Evolutionary conservation across 257 asterid species (phyloP), one percentile per base, ranked within the genome.

Genomic region (Fraxinus anomala): DNA sequence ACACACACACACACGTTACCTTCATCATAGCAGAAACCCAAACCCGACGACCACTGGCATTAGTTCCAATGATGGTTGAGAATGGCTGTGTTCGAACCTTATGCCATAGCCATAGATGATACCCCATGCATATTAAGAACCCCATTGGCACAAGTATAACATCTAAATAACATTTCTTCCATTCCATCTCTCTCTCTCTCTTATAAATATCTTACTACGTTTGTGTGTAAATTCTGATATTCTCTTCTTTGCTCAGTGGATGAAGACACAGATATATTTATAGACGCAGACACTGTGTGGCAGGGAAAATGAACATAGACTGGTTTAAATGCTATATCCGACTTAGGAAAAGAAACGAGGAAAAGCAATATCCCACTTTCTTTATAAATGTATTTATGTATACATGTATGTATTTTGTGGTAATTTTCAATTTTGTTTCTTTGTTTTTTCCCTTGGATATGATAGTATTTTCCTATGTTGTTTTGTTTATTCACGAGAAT

Each of bases 11-110:
- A 24, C 17, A 47, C 0, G 1, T 44, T 85, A 94, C 98, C 96
- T 92, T 91, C 96, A 94, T 92, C 37, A 94, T 94, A 80, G 97
- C 91, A 24, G 91, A 71, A 33, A 92, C 98, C 98, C 97, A 94
- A 33, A 89, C 85, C 11, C 97, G 89, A n/a, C 98, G 94, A 79
- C 92, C 97, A 3, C 51, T 88, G 19, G 97, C 83, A 75, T 94
- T 94, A 0, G 90, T 90, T 30, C 97, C 98, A 78, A 92, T 87
- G 89, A 89, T 84, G 14, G 98, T 94, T 0, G 87, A 78, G 24
- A 92, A 83, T 0, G 98, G 98, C 4, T 89, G 91, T 0, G 91
- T 90, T 2, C 92, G 86, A 1, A 92, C 94, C 85, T 81, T 86
- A 19, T 84, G 81, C 97, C 96, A 94, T 33, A 94, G 74, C 97